phyloP scores from a whole-genome alignment of 257 asterid genomes.

The Ilex asprella region DNA sequence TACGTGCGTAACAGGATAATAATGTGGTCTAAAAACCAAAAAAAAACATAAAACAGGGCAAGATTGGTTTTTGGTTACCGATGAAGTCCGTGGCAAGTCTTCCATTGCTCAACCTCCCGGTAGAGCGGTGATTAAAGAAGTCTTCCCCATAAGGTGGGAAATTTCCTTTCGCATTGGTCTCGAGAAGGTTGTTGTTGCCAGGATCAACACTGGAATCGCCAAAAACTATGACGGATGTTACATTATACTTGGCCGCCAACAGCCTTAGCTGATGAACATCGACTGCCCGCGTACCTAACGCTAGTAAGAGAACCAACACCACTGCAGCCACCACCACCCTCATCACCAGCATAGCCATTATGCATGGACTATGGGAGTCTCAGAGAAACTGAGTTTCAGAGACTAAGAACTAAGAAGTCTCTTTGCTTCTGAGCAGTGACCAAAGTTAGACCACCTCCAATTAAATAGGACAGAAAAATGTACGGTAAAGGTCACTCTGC shows the following conservation, averaged over 20 bases:
- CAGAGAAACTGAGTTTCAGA: too few species aligned
- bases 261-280: constrained; percentile 18
- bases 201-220: constrained; percentile 65
- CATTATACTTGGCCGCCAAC: constrained; percentile 28
- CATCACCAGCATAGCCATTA: neutral
- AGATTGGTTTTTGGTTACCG: constrained; percentile 12
- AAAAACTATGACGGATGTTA: constrained; percentile 40
- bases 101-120: constrained; percentile 49
- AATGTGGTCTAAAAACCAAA: too few species aligned
- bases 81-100: constrained; percentile 44
- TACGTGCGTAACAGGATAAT: too few species aligned
- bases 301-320: constrained; percentile 5
- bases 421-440: too few species aligned
- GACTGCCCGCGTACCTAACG: constrained; percentile 11
- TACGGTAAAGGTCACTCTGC: too few species aligned
- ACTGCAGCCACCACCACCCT: neutral
- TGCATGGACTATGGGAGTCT: too few species aligned
- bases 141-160: constrained; percentile 43
- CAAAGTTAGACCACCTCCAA: too few species aligned
- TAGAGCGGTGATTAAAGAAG: constrained; percentile 28
- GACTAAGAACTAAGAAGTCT: too few species aligned
- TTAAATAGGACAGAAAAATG: neutral
- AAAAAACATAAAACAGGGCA: neutral
- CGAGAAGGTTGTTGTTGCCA: constrained; percentile 40
- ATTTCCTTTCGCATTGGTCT: constrained; percentile 27